Evolutionary conservation across 768 basidiomycete genomes (phyloP), one percentile per base, ranked within the genome.

Genomic region (Xerocomellus chrysenteron): DNA sequence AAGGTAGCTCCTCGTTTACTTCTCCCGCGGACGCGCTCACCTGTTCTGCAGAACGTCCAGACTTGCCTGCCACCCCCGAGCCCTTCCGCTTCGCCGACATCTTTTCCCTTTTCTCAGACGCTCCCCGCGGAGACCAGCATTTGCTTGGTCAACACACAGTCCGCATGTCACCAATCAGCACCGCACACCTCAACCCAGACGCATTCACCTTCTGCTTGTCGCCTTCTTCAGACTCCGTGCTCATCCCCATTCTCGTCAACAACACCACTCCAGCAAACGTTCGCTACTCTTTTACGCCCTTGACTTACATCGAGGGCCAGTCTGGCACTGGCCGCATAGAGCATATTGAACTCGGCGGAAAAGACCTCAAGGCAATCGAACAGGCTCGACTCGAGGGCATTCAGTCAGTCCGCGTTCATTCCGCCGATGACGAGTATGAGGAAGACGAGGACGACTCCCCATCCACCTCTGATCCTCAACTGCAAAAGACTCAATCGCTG

Each of bases 131-230:
- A 40, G 86, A 90, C 59, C 68, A 75, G 5, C 86, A 91, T 66
- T 74, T 92, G 9, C 80, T 86, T 33, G 95, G 95, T 35, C 88
- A 94, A 70, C 92, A 95, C 67, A 94, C 92, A 0, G 88, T 98
- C 50, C 85, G 89, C 60, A 87, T 95, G 82, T 92, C 93, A 0
- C 94, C 94, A 11, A 93, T 92, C 64, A 92, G 94, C 69, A 97
- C 94, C 3, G 95, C 94, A 5, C 86, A 88, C 21, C 77, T 98
- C 43, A 95, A 96, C 63, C 92, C 92, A 12, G 78, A 87, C 56
- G 78, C 74, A 14, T 78, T 83, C 50, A 84, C 84, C 4, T 94
- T 87, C 68, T 96, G 93, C 64, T 77, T 95, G 19, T 76, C 87
- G 2, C 69, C 78, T 11, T 74, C 79, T 44, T 73, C 77, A 11